A percentile compares a stretch with the other conserved stretches of the same genome.
phyloP scores from a whole-genome alignment of 2,329 filamentous ascomycete genomes.

The Amphichorda felina region DNA sequence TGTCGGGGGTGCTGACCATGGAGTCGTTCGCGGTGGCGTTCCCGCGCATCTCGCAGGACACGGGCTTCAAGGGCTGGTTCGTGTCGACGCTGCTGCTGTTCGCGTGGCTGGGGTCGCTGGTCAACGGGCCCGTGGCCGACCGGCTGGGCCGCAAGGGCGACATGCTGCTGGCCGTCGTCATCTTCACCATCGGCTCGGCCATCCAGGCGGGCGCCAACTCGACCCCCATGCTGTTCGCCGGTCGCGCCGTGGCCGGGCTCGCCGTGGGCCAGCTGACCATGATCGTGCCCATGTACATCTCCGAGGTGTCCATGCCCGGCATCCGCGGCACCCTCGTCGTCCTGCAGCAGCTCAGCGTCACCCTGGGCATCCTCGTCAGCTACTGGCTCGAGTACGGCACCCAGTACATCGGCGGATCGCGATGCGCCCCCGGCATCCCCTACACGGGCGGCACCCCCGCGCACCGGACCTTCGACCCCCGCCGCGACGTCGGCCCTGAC shows the following conservation, averaged over 20 bases:
- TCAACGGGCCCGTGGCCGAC: conserved; percentile 26
- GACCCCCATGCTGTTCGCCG: conserved; percentile 26
- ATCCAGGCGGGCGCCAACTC: conserved; percentile 29
- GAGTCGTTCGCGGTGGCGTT: conserved; percentile 12
- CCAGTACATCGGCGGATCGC: conserved; percentile 19
- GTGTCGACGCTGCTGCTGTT: conserved; percentile 34
- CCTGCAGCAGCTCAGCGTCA: conserved; percentile 27
- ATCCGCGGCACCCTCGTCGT: conserved; percentile 34
- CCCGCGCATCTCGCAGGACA: conserved; percentile 29
- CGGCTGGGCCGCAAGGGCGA: conserved; percentile 19
- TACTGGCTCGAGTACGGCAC: conserved; percentile 23
- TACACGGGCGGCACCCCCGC: conserved; percentile 28
- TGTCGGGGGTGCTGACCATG: conserved; percentile 23
- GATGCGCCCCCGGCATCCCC: conserved; percentile 32
- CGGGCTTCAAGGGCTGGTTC: conserved; percentile 38
- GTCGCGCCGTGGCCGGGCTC: conserved; percentile 30
- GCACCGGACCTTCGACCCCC: conserved; percentile 27
- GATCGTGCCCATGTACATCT: conserved; percentile 31
- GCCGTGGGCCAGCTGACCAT: conserved; percentile 27
- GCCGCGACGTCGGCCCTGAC: conserved; percentile 20
- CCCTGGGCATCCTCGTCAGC: conserved; percentile 26
- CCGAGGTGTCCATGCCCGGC: conserved; percentile 34
- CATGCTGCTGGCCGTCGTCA: conserved; percentile 20
- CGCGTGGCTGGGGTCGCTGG: conserved; percentile 35
- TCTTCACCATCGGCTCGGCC: conserved; percentile 27